Base-by-base conservation (phyloP, 495 filamentous ascomycete species). In the Oleoguttula mirabilis region DNA sequence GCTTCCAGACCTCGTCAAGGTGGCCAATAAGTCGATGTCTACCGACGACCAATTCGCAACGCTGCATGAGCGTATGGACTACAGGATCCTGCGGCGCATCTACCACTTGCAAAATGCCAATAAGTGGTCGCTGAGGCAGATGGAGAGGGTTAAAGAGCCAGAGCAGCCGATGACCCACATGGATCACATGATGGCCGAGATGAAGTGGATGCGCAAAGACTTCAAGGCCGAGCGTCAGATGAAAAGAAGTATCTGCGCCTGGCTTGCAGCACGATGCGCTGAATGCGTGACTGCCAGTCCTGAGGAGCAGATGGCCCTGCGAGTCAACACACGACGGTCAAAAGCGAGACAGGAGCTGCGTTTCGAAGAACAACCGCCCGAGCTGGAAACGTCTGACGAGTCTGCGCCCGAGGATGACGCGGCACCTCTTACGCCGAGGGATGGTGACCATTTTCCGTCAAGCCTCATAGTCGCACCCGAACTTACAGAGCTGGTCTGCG, bases 131-230 rank as follows among this genome's bases (percentile, higher is more conserved):
- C 65, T 98, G 46, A 73, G 88, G 38, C 92, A 96, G 55, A 71
- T 86, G 35, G 76, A 86, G 50, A 77, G 82, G 36, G 76, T 75
- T 21, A 66, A 71, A 2, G 90, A 98, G 56, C 90, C 92, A 21
- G 67, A 68, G 6, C 72, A 85, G 27, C 77, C 79, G 10, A 66
- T 71, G 2, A 73, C 76, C 4, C 88, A 95, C 57, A 79, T 75
- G 73, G 90, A 98, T 65, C 71, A 90, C 32, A 59, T 96, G 30
- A 63, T 96, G 7, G 71, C 84, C 48, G 84, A 98, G 62, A 82
- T 88, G 74, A 93, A 85, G 60, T 95, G 90, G 92, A 84, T 98
- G 77, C 74, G 84, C 27, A 94, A 84, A 2, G 90, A 98, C 64
- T 96, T 96, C 54, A 71, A 81, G 22, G 84, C 94, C 62, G 90